Percentiles rank a stretch among this genome's conserved stretches.
Evolutionary conservation across 2,329 filamentous ascomycete genomes (phyloP).

Genomic region (Bipolaris bicolor): DNA sequence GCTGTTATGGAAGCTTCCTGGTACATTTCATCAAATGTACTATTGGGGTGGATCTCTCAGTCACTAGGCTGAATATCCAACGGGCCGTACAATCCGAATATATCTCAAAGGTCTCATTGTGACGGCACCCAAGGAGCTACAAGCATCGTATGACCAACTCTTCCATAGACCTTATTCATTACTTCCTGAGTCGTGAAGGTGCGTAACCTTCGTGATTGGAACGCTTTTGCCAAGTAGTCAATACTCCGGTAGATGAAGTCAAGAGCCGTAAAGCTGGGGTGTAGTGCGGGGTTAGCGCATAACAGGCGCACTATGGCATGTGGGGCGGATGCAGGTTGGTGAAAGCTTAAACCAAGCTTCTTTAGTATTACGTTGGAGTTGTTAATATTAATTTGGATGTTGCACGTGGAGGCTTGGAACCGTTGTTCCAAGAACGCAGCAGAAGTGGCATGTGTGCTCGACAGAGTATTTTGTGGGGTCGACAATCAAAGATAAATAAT

Average conservation of each 20-base stretch:
- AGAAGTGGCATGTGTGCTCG: slow-evolving; percentile 14
- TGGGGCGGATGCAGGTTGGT: slow-evolving; percentile 6
- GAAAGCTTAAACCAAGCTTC: slow-evolving; percentile 19
- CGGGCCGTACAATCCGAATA: slow-evolving; percentile 26
- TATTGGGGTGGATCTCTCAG: slow-evolving; percentile 15
- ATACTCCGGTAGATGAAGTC: slow-evolving; percentile 26
- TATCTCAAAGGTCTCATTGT: slow-evolving; percentile 16
- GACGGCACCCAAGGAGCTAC: slow-evolving; percentile 11
- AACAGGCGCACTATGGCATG: slow-evolving; percentile 17
- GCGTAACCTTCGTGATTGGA: slow-evolving; percentile 2
- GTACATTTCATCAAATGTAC: slow-evolving; percentile 14
- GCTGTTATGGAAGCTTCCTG: background rate
- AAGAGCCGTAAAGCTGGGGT: slow-evolving; percentile 13
- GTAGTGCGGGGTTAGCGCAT: slow-evolving; percentile 26
- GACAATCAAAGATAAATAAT: slow-evolving; percentile 9
- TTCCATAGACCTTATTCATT: slow-evolving; percentile 9
- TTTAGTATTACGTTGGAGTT: slow-evolving; percentile 19
- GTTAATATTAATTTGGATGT: slow-evolving; percentile 27
- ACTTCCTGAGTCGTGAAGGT: slow-evolving; percentile 13
- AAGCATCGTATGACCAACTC: slow-evolving; percentile 14
- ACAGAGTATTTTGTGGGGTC: slow-evolving; percentile 26
- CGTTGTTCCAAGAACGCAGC: slow-evolving; percentile 5
- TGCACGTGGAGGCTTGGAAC: slow-evolving; percentile 15
- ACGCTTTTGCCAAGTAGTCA: slow-evolving; percentile 25
- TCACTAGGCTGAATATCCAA: slow-evolving; percentile 23